phyloP scores from a whole-genome alignment of 306 rosid genomes.

The Myrica gale region DNA sequence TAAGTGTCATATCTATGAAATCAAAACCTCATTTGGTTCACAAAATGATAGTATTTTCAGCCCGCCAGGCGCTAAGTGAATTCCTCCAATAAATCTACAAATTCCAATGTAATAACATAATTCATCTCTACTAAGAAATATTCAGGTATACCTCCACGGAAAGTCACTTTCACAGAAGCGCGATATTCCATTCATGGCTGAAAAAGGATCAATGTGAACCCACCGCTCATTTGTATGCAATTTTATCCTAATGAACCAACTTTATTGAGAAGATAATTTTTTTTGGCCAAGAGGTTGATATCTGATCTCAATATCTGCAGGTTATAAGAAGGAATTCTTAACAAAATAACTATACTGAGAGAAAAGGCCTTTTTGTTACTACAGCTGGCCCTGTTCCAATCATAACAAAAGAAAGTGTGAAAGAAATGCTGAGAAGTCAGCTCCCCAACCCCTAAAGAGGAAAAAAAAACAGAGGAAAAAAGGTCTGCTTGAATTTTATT shows the following conservation, averaged over 20 bases:
- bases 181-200: slow-evolving; percentile 97
- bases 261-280: too few relatives aligned
- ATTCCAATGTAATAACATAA: not conserved
- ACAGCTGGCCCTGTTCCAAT: not conserved
- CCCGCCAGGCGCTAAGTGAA: not conserved
- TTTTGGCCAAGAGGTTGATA: too few relatives aligned
- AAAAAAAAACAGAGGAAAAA: not conserved
- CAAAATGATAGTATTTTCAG: slow-evolving; percentile 5
- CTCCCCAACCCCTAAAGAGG: not conserved
- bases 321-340: too few relatives aligned
- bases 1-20: not conserved
- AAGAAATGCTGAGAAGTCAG: not conserved
- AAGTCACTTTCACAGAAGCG: slow-evolving; percentile 75
- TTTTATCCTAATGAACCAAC: too few relatives aligned
- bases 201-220: slow-evolving; percentile 93
- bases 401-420: not conserved
- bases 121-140: slow-evolving; percentile 16
- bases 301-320: too few relatives aligned
- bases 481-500: not conserved
- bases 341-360: not conserved
- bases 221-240: slow-evolving; percentile 41
- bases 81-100: slow-evolving; percentile 10
- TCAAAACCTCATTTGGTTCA: slow-evolving; percentile 4
- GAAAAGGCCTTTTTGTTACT: not conserved
- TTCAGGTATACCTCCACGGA: slow-evolving; percentile 72